These are phyloP conservation scores for Oryza longistaminata DNA, from an alignment of 176 grass and related monocot genomes.

Conservation along the genomic window DNA sequence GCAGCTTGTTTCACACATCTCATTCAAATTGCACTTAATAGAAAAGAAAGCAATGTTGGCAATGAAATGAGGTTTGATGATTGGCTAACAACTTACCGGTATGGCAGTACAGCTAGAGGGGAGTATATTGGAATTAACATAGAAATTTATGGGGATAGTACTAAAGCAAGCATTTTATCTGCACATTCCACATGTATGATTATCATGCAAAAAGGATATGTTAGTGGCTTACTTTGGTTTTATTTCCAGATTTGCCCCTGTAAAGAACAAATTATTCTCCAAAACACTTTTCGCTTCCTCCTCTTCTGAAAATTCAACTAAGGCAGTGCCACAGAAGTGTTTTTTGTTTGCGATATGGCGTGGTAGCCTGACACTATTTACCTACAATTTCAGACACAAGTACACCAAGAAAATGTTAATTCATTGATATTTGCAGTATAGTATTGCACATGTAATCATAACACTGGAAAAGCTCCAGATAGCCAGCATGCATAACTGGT, in stretches of 20 bases:
- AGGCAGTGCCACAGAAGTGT: slow-evolving; percentile 65
- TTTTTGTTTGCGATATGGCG: slow-evolving; percentile 67
- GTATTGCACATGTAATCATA: background rate
- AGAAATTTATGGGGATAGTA: background rate
- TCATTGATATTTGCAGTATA: background rate
- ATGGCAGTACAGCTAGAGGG: background rate
- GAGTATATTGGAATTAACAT: background rate
- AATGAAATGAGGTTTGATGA: background rate
- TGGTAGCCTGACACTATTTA: slow-evolving; percentile 82
- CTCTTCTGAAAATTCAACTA: slow-evolving; percentile 84
- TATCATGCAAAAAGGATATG: background rate
- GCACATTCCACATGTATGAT: background rate
- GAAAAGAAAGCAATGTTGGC: background rate
- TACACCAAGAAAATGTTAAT: background rate
- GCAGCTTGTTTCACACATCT: background rate
- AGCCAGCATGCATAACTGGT: background rate
- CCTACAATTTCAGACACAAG: slow-evolving; percentile 40
- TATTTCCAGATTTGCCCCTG: slow-evolving; percentile 57
- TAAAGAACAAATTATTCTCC: slow-evolving; percentile 47
- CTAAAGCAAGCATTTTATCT: background rate
- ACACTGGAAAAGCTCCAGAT: background rate
- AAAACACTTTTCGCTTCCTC: slow-evolving; percentile 55
- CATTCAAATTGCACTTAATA: background rate
- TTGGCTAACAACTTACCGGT: background rate
- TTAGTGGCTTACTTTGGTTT: slow-evolving; percentile 59